A percentile compares a stretch with the other conserved stretches of the same genome.
phyloP scores from a whole-genome alignment of 768 basidiomycete species.

The Aureoboletus auriporus region DNA sequence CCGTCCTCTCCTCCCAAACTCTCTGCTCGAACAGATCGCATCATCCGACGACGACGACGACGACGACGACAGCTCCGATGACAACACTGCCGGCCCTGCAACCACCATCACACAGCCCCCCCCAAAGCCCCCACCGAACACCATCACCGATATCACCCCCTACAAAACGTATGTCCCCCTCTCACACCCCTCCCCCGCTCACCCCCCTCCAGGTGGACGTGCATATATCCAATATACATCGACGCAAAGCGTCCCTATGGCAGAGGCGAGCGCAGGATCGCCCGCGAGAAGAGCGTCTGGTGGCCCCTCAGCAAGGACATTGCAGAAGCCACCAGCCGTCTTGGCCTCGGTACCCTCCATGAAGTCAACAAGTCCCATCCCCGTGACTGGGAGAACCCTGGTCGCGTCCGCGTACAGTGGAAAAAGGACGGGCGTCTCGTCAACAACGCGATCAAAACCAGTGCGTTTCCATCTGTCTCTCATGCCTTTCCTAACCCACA shows the following conservation, averaged over 20 bases:
- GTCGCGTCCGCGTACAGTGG: conserved; percentile 90
- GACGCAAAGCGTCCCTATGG: conserved; percentile 91
- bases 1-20: conserved; percentile 58
- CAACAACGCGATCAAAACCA: conserved; percentile 69
- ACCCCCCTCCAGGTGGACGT: conserved; percentile 70
- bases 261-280: conserved; percentile 77
- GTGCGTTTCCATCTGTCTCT: conserved; percentile 41
- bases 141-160: conserved; percentile 71
- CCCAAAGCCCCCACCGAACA: conserved; percentile 28
- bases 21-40: conserved; percentile 72
- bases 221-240: conserved; percentile 94
- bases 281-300: conserved; percentile 78
- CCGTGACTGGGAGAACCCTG: conserved; percentile 97
- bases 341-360: conserved; percentile 79
- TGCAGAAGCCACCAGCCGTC: conserved; percentile 70
- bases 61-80: conserved; percentile 20
- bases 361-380: conserved; percentile 92
- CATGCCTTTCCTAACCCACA: background rate
- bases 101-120: conserved; percentile 35
- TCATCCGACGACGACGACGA: conserved; percentile 48
- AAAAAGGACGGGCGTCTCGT: conserved; percentile 71
- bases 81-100: conserved; percentile 49
- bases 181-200: background rate
- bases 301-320: conserved; percentile 96
- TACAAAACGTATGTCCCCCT: conserved; percentile 66